These are phyloP conservation scores for Aureobasidium zeae DNA, from an alignment of 2,329 filamentous ascomycete species.

Conservation along the genomic window DNA sequence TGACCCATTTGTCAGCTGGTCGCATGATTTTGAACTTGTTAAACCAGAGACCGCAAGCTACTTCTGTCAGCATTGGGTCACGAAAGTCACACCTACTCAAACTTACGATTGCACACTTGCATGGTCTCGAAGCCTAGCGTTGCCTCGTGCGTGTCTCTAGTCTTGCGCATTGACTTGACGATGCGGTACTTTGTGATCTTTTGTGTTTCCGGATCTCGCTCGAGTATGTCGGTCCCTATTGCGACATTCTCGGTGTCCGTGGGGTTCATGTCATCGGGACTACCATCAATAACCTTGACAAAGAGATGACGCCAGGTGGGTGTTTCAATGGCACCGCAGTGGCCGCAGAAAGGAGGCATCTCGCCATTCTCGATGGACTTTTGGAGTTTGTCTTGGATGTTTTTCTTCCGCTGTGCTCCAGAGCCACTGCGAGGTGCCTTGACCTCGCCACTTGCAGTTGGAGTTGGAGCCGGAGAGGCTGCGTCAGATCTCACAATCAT, in stretches of 20 bases:
- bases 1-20: conserved; percentile 66
- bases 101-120: conserved; percentile 79
- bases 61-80: conserved; percentile 3
- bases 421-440: conserved; percentile 32
- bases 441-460: too few species aligned
- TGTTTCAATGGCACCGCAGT: conserved; percentile 92
- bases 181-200: conserved; percentile 60
- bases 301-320: conserved; percentile 93
- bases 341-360: conserved; percentile 79
- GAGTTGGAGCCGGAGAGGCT: conserved; percentile 29
- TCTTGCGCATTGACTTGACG: conserved; percentile 65
- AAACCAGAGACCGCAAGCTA: conserved; percentile 88
- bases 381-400: conserved; percentile 48
- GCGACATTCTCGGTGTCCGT: conserved; percentile 64
- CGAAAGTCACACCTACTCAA: neutral
- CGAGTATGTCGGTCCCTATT: conserved; percentile 62
- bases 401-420: conserved; percentile 57
- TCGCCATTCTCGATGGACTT: conserved; percentile 63
- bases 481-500: conserved; percentile 25
- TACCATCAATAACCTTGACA: conserved; percentile 63
- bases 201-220: conserved; percentile 50
- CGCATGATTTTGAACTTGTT: conserved; percentile 79
- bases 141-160: conserved; percentile 22
- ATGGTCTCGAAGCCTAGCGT: conserved; percentile 53
- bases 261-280: conserved; percentile 59